Evolutionary conservation across 2,329 filamentous ascomycete genomes (phyloP).

Genomic region (Alternaria sp.): DNA sequence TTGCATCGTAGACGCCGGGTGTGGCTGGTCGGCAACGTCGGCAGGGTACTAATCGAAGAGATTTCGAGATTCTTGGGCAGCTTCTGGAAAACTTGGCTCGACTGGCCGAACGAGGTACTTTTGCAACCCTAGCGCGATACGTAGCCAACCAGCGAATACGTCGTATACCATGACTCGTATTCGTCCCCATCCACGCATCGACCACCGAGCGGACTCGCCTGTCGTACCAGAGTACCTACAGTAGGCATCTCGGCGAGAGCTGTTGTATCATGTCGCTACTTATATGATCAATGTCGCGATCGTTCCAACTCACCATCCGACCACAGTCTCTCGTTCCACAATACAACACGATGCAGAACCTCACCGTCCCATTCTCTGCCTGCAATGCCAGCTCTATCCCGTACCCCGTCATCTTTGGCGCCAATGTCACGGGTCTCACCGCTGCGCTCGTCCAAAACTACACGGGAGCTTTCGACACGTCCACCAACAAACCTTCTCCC

Average conservation of each 20-base stretch:
- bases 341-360: background rate
- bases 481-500: slow-evolving; percentile 13
- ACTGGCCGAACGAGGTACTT: slow-evolving; percentile 27
- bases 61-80: slow-evolving; percentile 20
- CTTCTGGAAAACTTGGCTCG: slow-evolving; percentile 28
- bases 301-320: background rate
- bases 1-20: slow-evolving; percentile 20
- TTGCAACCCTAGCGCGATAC: background rate
- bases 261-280: background rate
- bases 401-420: slow-evolving; percentile 14
- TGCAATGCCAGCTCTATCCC: slow-evolving; percentile 11
- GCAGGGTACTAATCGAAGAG: slow-evolving; percentile 21
- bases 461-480: slow-evolving; percentile 12
- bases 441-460: slow-evolving; percentile 20
- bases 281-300: background rate
- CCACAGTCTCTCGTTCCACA: background rate
- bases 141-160: background rate
- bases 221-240: background rate
- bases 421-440: slow-evolving; percentile 18
- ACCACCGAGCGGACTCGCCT: background rate
- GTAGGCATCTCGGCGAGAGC: background rate
- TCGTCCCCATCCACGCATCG: background rate
- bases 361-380: background rate
- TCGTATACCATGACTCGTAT: background rate
- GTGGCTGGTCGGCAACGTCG: slow-evolving; percentile 24